phyloP scores from a whole-genome alignment of 1,284 basidiomycete species.

The Ganoderma resinaceum region DNA sequence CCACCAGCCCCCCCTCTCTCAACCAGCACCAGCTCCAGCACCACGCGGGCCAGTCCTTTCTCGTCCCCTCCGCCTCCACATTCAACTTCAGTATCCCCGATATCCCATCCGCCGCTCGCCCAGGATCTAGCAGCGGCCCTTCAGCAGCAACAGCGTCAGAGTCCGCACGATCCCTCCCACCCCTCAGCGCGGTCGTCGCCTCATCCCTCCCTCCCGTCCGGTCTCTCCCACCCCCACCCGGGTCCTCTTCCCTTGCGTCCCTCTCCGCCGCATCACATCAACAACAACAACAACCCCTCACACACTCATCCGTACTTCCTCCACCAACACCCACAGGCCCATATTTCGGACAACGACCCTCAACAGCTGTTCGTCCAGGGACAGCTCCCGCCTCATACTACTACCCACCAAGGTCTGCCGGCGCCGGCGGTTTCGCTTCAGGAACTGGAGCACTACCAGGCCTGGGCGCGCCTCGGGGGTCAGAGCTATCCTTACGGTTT shows the following conservation, averaged over 20 bases:
- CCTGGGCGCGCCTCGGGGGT: constrained; percentile 51
- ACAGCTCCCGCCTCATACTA: constrained; percentile 68
- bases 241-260: constrained; percentile 33
- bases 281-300: constrained; percentile 39
- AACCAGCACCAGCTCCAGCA: constrained; percentile 49
- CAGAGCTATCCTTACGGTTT: constrained; percentile 51
- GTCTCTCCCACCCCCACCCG: constrained; percentile 45
- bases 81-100: constrained; percentile 56
- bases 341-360: constrained; percentile 47
- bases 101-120: constrained; percentile 48
- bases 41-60: constrained; percentile 71
- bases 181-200: constrained; percentile 77
- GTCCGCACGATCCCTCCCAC: constrained; percentile 65
- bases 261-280: constrained; percentile 39
- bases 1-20: constrained; percentile 45
- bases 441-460: constrained; percentile 47
- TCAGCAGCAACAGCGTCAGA: constrained; percentile 47
- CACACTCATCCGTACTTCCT: constrained; percentile 56
- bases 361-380: constrained; percentile 61
- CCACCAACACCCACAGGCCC: constrained; percentile 45
- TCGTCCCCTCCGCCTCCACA: constrained; percentile 58
- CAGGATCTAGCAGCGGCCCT: constrained; percentile 55
- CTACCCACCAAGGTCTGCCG: constrained; percentile 43
- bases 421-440: constrained; percentile 49
- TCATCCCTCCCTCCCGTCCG: constrained; percentile 58